Base-by-base conservation (phyloP, 1,284 basidiomycete species). In the Taiwanofungus camphoratus region DNA sequence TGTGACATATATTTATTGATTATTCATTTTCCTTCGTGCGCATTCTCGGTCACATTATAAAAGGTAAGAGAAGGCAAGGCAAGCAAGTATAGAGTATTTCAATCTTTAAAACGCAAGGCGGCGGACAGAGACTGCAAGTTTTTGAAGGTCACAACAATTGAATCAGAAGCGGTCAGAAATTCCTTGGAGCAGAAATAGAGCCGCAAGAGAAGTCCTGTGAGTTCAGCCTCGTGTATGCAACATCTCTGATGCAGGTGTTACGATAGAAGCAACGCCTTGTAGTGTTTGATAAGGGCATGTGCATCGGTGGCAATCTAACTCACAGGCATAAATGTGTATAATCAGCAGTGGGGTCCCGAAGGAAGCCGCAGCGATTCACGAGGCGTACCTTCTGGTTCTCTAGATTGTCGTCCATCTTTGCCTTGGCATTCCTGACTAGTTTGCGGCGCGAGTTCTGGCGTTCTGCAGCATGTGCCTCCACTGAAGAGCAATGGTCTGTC, bases 301-400 rank as follows among this genome's bases (percentile, higher is more conserved):
- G 70, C 69, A 49, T 73, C 70, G 33, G 59, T 60, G 3, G 63
- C 66, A 22, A 71, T 52, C 71, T 73, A 13, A 6, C 42, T 12
- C 32, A 20, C 35, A 38, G n/a, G 42, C 35, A 35, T 21, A 34
- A 24, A 41, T 49, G 26, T 36, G 27, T 18, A 40, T 15, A n/a
- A n/a, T 26, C 19, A 19, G 30, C 16, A 29, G 16, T 11, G 30
- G 36, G 21, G 38, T 12, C 12, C 5, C 3, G 11, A 31, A 15
- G 16, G 22, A 6, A 34, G 19, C 8, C 11, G 27, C n/a, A 16
- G n/a, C n/a, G n/a, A n/a, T n/a, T n/a, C n/a, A n/a, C n/a, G n/a
- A n/a, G n/a, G 42, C 58, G n/a, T 32, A 67, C 70, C 57, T 64
- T 63, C 40, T 73, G 71, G 27, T 60, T 62, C 48, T 74, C 69